Base-by-base conservation (phyloP, 768 basidiomycete genomes). In the Sarcomyxa edulis region DNA sequence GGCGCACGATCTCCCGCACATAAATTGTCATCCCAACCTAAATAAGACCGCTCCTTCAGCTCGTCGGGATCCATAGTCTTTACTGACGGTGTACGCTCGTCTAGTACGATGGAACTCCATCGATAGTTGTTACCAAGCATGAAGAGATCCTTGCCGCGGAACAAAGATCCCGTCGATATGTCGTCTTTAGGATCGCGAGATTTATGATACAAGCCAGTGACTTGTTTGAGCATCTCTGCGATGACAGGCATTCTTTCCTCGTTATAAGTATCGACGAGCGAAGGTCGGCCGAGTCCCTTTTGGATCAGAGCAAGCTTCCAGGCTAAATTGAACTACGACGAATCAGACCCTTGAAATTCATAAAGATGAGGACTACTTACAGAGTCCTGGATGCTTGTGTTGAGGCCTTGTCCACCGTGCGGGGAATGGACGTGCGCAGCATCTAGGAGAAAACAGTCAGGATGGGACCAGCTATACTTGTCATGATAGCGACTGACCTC, bases 181-280 rank as follows among this genome's bases (percentile, higher is more conserved):
- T 19, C n/a, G 11, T 16, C 18, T 31, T 14, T 37, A 15, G 24
- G 15, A 26, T 37, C 16, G n/a, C 24, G 21, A 16, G 22, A 16
- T 37, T 38, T 32, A 10, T 45, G 43, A 16, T 51, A 44, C 5
- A 56, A 14, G 15, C 19, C 33, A 12, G 32, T 47, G 5, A 55
- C 48, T 24, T 43, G 42, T 30, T 54, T 38, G 15, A 55, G 54
- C 46, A 56, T 52, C 29, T 54, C 52, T 4, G 49, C 48, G 34
- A 58, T 57, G 3, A 64, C 43, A 8, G 51, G 55, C 12, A 53
- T 18, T 12, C 58, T 48, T 32, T 59, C 57, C 10, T 39, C 33
- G 32, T 40, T 49, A 45, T 59, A 58, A 5, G 42, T 49, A n/a
- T 48, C 43, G 25, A 51, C 53, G 34, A 47, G 57, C 26, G 38